Evolutionary conservation across 306 rosid genomes (phyloP).

Genomic region (Trifolium subterraneum): DNA sequence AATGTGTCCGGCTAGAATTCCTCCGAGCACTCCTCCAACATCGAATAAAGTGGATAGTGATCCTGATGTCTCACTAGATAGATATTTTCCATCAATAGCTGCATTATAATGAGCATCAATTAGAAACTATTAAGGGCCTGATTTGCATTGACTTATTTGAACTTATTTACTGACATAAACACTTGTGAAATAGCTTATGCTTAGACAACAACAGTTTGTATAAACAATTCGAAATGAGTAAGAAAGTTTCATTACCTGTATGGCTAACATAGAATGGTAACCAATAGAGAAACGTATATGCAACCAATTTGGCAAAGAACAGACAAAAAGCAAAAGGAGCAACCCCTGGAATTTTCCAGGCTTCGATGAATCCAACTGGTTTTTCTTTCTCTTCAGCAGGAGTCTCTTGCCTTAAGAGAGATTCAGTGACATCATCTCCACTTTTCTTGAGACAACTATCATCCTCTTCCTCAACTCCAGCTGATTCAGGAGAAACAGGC

Average conservation of each 20-base stretch:
- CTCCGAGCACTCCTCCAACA: conserved; percentile 94
- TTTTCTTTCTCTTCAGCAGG: conserved; percentile 50
- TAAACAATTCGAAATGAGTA: background rate
- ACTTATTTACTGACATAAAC: background rate
- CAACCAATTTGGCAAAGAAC: conserved; percentile 95
- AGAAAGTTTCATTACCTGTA: conserved; percentile 66
- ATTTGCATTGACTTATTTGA: background rate
- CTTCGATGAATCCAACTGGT: conserved; percentile 90
- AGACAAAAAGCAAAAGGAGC: conserved; percentile 96
- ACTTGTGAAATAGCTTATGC: background rate
- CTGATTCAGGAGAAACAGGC: conserved; percentile 76
- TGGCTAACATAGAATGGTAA: conserved; percentile 92
- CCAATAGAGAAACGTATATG: conserved; percentile 99
- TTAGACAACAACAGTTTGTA: too few species aligned
- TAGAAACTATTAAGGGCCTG: conserved; percentile 30
- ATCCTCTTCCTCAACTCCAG: conserved; percentile 71
- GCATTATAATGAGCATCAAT: conserved; percentile 48
- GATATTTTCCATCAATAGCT: conserved; percentile 87
- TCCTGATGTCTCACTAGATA: conserved; percentile 81
- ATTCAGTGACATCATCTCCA: conserved; percentile 58
- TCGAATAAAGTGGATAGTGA: conserved; percentile 87
- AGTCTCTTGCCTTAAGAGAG: conserved; percentile 55
- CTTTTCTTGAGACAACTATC: conserved; percentile 55
- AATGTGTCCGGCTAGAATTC: conserved; percentile 93
- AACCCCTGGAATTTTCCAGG: conserved; percentile 98